Evolutionary conservation across 768 basidiomycete species (phyloP), one percentile per base, ranked within the genome.

Genomic region (Filobasidium floriforme): DNA sequence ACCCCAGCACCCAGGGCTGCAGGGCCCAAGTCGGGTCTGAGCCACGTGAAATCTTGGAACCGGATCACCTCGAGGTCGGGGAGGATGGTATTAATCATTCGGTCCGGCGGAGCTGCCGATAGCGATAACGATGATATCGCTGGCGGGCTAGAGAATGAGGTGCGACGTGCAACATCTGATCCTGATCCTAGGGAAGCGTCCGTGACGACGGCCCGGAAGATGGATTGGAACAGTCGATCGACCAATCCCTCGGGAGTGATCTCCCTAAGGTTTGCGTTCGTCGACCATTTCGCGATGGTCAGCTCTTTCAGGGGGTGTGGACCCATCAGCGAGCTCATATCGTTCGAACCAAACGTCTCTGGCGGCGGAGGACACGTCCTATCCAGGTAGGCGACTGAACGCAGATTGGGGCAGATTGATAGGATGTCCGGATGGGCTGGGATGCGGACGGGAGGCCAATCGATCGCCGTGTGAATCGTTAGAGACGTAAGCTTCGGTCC

Each of bases 21-120:
- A 41, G 66, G 69, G 12, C 77, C 77, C 26, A 73, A 60, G 37
- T 66, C 66, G 7, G 67, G 63, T 28, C 67, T 68, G 12, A 72
- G 70, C 73, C 73, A 77, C 29, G 44, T 68, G 60, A 73, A 75
- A 14, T 72, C 69, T 49, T 78, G 73, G 29, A 75, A 62, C 41
- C 54, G 66, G 29, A 79, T 55, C 4, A 52, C 54, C 52, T 44
- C 55, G n/a, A 75, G 57, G 41, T 65, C 29, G 15, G 64, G 57
- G 57, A n/a, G 54, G 29, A 28, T 65, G 22, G 28, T 24, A 14
- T 15, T 28, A 4, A n/a, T 24, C 24, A 57, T 7, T 6, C 19
- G 54, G 54, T 57, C 46, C 37, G 37, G 41, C 19, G 55, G 24
- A 37, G 11, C 54, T 22, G 51, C 12, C 41, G 54, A 22, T 43